Base-by-base conservation (phyloP, 306 rosid species). In the Fagus crenata region DNA sequence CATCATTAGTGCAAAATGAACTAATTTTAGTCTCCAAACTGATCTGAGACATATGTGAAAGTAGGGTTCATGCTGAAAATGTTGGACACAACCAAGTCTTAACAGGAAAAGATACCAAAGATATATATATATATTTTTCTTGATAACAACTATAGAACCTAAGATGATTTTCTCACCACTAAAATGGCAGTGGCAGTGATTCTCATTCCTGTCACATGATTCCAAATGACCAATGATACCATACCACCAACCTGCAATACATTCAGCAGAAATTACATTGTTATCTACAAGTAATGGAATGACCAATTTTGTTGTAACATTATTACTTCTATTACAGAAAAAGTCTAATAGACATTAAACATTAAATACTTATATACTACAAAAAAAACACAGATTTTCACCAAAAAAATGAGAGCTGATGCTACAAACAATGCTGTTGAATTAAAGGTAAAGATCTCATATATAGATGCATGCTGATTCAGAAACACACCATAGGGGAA, bases 171-270 rank as follows among this genome's bases (percentile, higher is more conserved):
- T 73, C 92, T 83, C 77, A 95, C 99, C 96, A 72, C 81, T 85
- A 58, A 18, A 17, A 67, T 82, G 86, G 81, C 99, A 95, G n/a
- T 37, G 71, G 78, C 99, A 92, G 78, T 73, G 87, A 85, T 54
- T 82, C 68, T 74, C 85, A 28, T 71, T 72, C 72, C 87, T 85
- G 73, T 90, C 81, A 55, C 97, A 95, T 11, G 83, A 11, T 49
- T 87, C 90, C 77, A 89, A 80, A 85, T 95, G 99, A 75, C 89
- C 96, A 81, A 95, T 78, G 43, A 86, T 87, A 49, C 97, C 93
- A 70, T 91, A 92, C 99, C 99, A 95, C 99, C 99, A 95, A 31
- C 99, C 99, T 95, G 78, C 54, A 81, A 65, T 42, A 60, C 67
- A 77, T 63, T 77, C 49, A 54, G 12, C 1, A 35, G 63, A 83